These are phyloP conservation scores for Rhodamnia rubescens DNA, from an alignment of 345 rosid species.

Conservation along the genomic window DNA sequence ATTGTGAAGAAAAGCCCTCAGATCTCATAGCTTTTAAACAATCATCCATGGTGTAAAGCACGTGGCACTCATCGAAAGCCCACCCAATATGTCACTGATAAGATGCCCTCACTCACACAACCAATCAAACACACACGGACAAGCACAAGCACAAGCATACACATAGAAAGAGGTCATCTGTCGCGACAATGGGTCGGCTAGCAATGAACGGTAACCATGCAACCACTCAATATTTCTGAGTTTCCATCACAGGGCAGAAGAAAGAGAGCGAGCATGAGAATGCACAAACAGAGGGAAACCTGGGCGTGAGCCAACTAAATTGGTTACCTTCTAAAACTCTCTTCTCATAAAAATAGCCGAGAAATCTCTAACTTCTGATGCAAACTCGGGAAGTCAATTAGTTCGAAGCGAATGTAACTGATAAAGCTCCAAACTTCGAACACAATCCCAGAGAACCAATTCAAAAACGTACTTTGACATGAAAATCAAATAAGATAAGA, in stretches of 20 bases:
- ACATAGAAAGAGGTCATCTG: background rate
- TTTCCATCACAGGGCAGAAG: constrained; percentile 4
- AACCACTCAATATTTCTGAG: background rate
- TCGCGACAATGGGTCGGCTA: background rate
- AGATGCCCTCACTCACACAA: background rate
- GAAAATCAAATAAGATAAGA: background rate
- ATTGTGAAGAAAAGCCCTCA: constrained; percentile 3
- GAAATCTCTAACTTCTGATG: background rate
- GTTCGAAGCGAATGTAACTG: background rate
- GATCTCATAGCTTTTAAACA: constrained; percentile 8
- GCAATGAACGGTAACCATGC: background rate
- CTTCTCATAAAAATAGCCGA: background rate
- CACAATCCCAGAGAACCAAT: background rate
- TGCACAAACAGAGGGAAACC: background rate
- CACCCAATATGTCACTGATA: background rate
- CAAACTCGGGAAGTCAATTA: background rate
- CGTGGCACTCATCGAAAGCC: background rate
- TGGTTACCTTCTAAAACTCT: background rate
- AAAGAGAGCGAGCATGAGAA: background rate
- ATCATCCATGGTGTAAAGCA: background rate
- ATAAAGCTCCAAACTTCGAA: background rate
- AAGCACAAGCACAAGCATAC: background rate
- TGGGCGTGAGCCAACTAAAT: background rate
- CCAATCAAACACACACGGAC: background rate
- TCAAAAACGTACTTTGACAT: background rate